Conservation (phyloP, 768 basidiomycete species). For the Boletus bicolor region DNA sequence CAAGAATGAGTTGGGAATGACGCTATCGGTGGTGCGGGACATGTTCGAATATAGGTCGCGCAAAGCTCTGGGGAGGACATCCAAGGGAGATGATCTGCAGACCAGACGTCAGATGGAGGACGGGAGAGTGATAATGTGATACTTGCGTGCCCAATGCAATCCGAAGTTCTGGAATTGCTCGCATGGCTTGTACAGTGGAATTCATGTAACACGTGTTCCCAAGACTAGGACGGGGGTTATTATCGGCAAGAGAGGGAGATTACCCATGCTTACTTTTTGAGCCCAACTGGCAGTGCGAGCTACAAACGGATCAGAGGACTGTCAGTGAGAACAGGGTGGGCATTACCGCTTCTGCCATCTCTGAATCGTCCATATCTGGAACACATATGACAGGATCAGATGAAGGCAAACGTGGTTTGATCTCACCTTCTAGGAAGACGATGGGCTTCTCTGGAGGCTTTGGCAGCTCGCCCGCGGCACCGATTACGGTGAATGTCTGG, state of each 20-base stretch:
- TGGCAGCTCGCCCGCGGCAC: conserved; percentile 88
- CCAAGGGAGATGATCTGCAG: conserved; percentile 36
- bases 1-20: conserved; percentile 71
- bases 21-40: conserved; percentile 69
- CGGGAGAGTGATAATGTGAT: background rate
- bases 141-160: conserved; percentile 60
- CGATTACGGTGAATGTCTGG: conserved; percentile 91
- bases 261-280: conserved; percentile 56
- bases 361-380: conserved; percentile 80
- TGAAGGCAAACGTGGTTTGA: background rate
- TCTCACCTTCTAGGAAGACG: conserved; percentile 81
- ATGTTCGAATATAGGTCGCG: conserved; percentile 72
- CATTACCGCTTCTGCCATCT: conserved; percentile 76
- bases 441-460: conserved; percentile 77
- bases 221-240: conserved; percentile 38
- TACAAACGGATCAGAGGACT: conserved; percentile 26
- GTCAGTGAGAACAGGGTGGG: background rate
- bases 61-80: conserved; percentile 47
- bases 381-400: conserved; percentile 17
- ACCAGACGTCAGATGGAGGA: background rate
- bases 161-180: conserved; percentile 87
- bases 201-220: conserved; percentile 99
- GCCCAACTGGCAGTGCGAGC: conserved; percentile 78
- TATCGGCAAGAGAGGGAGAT: background rate
- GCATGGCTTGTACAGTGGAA: conserved; percentile 89